phyloP scores from a whole-genome alignment of 2,329 filamentous ascomycete genomes.

The Colletotrichum gloeosporioides region DNA sequence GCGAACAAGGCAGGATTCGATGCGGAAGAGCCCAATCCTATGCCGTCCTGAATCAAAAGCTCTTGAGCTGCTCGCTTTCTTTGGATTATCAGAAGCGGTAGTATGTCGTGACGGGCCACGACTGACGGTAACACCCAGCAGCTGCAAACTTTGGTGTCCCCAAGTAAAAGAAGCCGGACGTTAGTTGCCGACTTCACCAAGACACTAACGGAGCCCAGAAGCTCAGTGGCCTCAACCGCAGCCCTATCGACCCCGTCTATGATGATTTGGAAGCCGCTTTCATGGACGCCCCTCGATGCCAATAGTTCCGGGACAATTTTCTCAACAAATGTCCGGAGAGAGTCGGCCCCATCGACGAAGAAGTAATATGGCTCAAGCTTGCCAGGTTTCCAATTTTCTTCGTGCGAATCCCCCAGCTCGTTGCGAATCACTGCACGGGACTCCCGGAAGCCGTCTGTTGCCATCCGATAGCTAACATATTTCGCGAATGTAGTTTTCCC shows the following conservation, averaged over 20 bases:
- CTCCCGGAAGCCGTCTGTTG: neutral
- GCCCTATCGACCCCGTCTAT: neutral
- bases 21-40: neutral
- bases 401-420: neutral
- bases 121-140: neutral
- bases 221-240: neutral
- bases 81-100: neutral
- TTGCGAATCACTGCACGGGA: neutral
- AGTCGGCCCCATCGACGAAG: neutral
- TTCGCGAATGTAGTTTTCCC: conserved; percentile 3
- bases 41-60: neutral
- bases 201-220: neutral
- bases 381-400: neutral
- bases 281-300: neutral
- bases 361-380: neutral
- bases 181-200: neutral
- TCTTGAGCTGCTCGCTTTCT: neutral
- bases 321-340: neutral
- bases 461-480: neutral
- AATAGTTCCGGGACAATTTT: neutral
- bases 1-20: neutral
- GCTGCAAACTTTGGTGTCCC: neutral
- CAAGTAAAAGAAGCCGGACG: neutral
- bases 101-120: neutral
- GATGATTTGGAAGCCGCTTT: neutral